phyloP scores from a whole-genome alignment of 2,329 filamentous ascomycete species.

The Xylariaceae sp. region DNA sequence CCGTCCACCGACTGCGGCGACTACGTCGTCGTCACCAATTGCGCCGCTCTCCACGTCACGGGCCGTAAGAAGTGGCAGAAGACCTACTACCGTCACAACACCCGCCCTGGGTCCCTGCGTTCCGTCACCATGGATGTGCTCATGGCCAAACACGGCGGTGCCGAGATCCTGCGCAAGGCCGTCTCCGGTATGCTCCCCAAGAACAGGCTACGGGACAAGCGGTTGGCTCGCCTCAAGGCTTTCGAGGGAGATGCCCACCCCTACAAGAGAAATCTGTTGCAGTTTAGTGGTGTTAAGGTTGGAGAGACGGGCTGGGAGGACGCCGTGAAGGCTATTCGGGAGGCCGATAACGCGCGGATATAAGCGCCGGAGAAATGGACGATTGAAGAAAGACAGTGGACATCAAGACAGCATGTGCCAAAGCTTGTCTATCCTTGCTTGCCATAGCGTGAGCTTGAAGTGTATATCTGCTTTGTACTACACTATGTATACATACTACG shows the following conservation, averaged over 20 bases:
- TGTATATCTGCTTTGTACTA: conserved; percentile 27
- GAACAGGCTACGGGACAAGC: conserved; percentile 84
- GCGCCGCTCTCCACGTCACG: conserved; percentile 79
- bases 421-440: conserved; percentile 3
- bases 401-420: not conserved
- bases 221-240: conserved; percentile 84
- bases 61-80: conserved; percentile 93
- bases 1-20: conserved; percentile 98
- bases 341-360: conserved; percentile 45
- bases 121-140: conserved; percentile 91
- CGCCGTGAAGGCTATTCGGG: conserved; percentile 47
- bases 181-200: conserved; percentile 98
- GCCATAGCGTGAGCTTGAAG: conserved; percentile 10
- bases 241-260: conserved; percentile 93
- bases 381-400: not conserved
- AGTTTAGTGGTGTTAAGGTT: conserved; percentile 59
- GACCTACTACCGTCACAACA: conserved; percentile 92
- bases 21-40: conserved; percentile 93
- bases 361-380: conserved; percentile 36
- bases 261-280: conserved; percentile 82
- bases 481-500: conserved; percentile 22
- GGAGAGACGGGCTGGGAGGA: conserved; percentile 52
- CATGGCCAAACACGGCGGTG: conserved; percentile 90
- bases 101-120: conserved; percentile 80
- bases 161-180: conserved; percentile 84